phyloP scores from a whole-genome alignment of 106 monocot species.

The Cymbidium sinense region DNA sequence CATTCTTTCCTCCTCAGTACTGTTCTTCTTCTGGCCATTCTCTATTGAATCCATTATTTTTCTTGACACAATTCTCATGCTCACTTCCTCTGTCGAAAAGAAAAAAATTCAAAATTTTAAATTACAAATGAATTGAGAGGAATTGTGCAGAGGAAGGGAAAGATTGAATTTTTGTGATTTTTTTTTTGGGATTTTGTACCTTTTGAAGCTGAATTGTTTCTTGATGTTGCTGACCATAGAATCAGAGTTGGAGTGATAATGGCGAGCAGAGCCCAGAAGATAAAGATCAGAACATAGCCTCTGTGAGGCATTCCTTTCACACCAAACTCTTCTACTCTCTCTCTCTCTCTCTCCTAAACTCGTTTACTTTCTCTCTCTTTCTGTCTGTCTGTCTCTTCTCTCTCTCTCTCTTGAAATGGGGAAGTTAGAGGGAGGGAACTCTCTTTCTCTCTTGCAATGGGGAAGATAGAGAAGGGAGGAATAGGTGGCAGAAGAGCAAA shows the following conservation, averaged over 20 bases:
- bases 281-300: slow-evolving; percentile 66
- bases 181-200: too few species aligned
- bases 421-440: too few species aligned
- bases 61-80: slow-evolving; percentile 18
- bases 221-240: slow-evolving; percentile 54
- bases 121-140: not conserved
- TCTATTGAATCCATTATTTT: slow-evolving; percentile 31
- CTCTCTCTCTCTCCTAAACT: slow-evolving; percentile 3
- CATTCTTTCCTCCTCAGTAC: not conserved
- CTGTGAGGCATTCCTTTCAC: slow-evolving; percentile 90
- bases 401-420: too few species aligned
- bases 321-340: too few species aligned
- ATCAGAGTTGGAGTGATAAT: slow-evolving; percentile 75
- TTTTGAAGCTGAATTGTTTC: slow-evolving; percentile 7
- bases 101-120: not conserved
- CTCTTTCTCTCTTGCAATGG: slow-evolving; percentile 2
- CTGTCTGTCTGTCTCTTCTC: too few species aligned
- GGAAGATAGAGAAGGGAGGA: not conserved
- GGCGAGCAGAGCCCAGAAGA: slow-evolving; percentile 70
- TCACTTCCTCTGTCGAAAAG: slow-evolving; percentile 9
- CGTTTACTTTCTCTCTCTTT: not conserved
- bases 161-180: too few species aligned
- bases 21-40: slow-evolving; percentile 1
- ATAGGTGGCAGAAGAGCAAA: not conserved
- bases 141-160: not conserved